Evolutionary conservation across 2,329 filamentous ascomycete species (phyloP).

Genomic region (Fusarium neocosmosporiellum): DNA sequence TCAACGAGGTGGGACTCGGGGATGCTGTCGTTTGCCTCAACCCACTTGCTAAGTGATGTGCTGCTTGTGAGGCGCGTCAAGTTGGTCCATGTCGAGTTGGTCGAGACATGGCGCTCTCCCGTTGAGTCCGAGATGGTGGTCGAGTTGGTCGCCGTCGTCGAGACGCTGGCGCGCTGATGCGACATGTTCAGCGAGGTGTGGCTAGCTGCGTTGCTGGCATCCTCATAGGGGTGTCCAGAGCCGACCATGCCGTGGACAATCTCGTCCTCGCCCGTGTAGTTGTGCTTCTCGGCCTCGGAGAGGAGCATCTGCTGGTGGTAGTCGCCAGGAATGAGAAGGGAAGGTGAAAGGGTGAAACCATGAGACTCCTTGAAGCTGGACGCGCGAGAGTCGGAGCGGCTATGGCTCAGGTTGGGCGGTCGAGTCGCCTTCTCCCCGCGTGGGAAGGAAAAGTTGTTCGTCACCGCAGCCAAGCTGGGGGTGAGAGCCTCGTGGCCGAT

Average conservation of each 20-base stretch:
- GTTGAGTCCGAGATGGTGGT: slow-evolving; percentile 60
- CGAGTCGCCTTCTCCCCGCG: slow-evolving; percentile 50
- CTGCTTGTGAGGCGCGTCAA: slow-evolving; percentile 67
- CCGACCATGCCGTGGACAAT: slow-evolving; percentile 33
- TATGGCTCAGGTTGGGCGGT: slow-evolving; percentile 46
- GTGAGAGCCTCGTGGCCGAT: slow-evolving; percentile 58
- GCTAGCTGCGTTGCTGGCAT: slow-evolving; percentile 28
- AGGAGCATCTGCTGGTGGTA: slow-evolving; percentile 65
- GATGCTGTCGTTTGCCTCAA: slow-evolving; percentile 47
- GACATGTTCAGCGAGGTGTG: slow-evolving; percentile 34
- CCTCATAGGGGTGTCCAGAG: slow-evolving; percentile 32
- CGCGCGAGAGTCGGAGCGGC: slow-evolving; percentile 58
- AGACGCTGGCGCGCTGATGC: slow-evolving; percentile 65
- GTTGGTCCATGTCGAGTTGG: slow-evolving; percentile 64
- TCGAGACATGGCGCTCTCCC: slow-evolving; percentile 64
- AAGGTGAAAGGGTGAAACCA: slow-evolving; percentile 69
- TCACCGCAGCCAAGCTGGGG: slow-evolving; percentile 51
- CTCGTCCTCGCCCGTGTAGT: slow-evolving; percentile 50
- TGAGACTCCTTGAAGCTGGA: slow-evolving; percentile 70
- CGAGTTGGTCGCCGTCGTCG: slow-evolving; percentile 63
- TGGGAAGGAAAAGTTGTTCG: slow-evolving; percentile 65
- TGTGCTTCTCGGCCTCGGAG: slow-evolving; percentile 42
- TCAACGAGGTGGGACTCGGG: slow-evolving; percentile 43
- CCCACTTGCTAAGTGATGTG: slow-evolving; percentile 55
- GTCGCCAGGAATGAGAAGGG: slow-evolving; percentile 70